Evolutionary conservation across 495 filamentous ascomycete genomes (phyloP).

Genomic region (Hyaloscypha finlandica): DNA sequence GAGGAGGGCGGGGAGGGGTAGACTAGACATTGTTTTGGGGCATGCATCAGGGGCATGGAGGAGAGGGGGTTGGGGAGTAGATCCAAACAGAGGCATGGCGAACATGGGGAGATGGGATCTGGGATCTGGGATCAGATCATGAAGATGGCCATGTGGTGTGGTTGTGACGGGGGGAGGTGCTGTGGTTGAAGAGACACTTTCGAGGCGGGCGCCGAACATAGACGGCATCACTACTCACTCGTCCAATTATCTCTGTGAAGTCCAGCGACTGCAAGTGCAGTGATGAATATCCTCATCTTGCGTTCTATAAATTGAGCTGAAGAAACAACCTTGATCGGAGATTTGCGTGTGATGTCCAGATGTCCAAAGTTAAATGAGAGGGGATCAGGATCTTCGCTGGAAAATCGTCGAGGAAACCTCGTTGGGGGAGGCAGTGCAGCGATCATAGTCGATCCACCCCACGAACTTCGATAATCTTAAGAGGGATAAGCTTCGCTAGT

Average conservation of each 20-base stretch:
- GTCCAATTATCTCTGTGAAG: no score
- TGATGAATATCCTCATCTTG: no score
- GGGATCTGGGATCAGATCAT: not conserved
- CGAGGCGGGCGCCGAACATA: not conserved
- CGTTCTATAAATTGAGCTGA: not conserved
- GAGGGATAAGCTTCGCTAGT: not conserved
- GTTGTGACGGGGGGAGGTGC: not conserved
- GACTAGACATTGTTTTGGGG: conserved; percentile 13
- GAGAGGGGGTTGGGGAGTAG: not conserved
- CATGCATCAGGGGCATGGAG: not conserved
- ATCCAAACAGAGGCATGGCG: no score
- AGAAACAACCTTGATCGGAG: not conserved
- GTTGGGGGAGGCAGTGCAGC: not conserved
- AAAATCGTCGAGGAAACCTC: not conserved
- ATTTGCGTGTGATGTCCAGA: not conserved
- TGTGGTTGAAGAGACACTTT: not conserved
- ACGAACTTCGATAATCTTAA: not conserved
- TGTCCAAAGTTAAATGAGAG: not conserved
- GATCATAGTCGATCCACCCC: not conserved
- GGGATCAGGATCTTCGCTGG: not conserved
- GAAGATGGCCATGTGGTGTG: not conserved
- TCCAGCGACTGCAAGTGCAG: no score
- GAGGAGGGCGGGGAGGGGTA: not conserved
- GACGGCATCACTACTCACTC: not conserved
- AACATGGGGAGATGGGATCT: not conserved